phyloP scores from a whole-genome alignment of 2,329 filamentous ascomycete genomes.

The Parafenestella ontariensis region DNA sequence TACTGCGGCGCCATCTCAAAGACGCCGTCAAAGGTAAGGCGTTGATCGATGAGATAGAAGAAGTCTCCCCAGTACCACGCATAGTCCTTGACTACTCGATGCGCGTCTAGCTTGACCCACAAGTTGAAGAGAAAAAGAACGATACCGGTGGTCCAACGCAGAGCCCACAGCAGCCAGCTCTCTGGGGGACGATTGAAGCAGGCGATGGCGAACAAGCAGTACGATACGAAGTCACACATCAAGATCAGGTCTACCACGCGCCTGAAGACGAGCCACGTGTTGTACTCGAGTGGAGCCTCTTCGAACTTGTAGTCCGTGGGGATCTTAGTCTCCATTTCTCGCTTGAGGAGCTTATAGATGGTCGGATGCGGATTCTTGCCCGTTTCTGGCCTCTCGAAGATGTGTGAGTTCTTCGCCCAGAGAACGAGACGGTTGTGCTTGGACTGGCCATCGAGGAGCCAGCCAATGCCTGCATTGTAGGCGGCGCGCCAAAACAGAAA shows the following conservation, averaged over 20 bases:
- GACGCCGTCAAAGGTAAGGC: conserved; percentile 96
- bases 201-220: conserved; percentile 92
- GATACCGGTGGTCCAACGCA: conserved; percentile 81
- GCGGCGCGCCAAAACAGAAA: conserved; percentile 92
- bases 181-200: conserved; percentile 83
- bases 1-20: conserved; percentile 92
- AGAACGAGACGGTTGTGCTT: conserved; percentile 83
- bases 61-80: conserved; percentile 99
- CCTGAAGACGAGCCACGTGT: conserved; percentile 97
- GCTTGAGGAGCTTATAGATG: conserved; percentile 83
- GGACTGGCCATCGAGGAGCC: conserved; percentile 87
- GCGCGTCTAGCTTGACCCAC: conserved; percentile 98
- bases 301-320: conserved; percentile 93
- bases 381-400: conserved; percentile 84
- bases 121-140: conserved; percentile 89
- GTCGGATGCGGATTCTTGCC: conserved; percentile 82
- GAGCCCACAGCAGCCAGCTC: conserved; percentile 68
- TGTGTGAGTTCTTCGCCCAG: conserved; percentile 84
- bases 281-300: conserved; percentile 94
- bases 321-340: conserved; percentile 93
- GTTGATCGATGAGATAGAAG: conserved; percentile 97
- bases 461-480: conserved; percentile 94
- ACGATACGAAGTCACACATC: conserved; percentile 98
- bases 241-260: conserved; percentile 95
- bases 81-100: conserved; percentile 97